Evolutionary conservation across 495 filamentous ascomycete species (phyloP).

Genomic region (Aspergillus sparsus): DNA sequence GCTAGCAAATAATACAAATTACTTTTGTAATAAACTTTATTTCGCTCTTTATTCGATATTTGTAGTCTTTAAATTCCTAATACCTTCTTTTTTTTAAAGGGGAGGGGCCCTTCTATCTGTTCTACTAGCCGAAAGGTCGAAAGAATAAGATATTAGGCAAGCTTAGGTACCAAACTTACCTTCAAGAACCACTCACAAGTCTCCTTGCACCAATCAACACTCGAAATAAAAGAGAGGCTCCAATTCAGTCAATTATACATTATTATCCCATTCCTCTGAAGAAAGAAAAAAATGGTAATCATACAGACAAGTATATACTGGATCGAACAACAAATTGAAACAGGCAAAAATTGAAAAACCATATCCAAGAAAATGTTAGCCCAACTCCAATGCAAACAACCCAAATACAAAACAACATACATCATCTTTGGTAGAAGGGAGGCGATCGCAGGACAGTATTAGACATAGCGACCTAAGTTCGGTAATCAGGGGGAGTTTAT

Average conservation of each 20-base stretch:
- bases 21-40: no score
- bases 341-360: neutral
- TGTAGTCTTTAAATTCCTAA: no score
- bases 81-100: no score
- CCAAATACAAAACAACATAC: neutral
- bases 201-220: neutral
- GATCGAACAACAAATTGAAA: no score
- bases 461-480: neutral
- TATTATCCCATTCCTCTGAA: neutral
- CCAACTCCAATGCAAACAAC: neutral
- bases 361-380: neutral
- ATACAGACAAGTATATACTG: neutral
- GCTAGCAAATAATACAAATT: no score
- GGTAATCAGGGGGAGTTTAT: neutral
- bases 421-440: neutral
- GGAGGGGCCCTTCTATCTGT: no score
- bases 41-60: no score
- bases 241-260: neutral
- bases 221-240: neutral
- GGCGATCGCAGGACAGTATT: neutral
- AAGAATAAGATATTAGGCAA: no score
- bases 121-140: no score
- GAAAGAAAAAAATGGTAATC: neutral
- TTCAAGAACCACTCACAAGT: no score
- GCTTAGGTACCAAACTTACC: no score